Base-by-base conservation (phyloP, 129 eudicot genomes). In the Flaveria bidentis region DNA sequence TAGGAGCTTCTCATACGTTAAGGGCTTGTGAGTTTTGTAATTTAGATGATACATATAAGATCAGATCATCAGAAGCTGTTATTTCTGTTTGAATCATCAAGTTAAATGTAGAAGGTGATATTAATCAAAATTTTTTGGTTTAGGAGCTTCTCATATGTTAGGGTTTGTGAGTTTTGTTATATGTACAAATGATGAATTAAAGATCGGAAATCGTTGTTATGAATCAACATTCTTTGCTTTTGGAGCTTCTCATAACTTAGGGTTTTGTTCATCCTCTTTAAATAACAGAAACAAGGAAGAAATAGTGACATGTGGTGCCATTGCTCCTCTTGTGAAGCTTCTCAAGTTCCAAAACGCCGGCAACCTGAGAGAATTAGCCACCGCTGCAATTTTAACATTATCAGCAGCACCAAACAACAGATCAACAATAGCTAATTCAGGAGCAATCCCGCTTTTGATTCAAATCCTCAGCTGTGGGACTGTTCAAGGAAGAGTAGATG, bases 251-350 rank as follows among this genome's bases (percentile, higher is more conserved):
- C 64, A 9, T 57, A 57, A 57, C 5, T 23, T 61, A 25, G 5
- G 41, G 17, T 61, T 26, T 60, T 25, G 36, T 30, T 63, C 3
- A 63, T 63, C 52, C 17, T 26, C 16, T 8, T 68, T 18, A 30
- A 47, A n/a, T 69, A 25, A 39, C 96, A 92, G 98, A 67, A 92
- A 90, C 85, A 92, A 92, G 88, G 82, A 89, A 66, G 74, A 78
- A 50, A 90, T 92, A 30, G 96, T 87, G 22, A 70, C 87, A 23
- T 84, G 91, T 64, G 96, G 96, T 25, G 96, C 84, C 76, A 79
- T 92, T 67, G 88, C 91, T 50, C 94, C 90, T 41, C 86, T 90
- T 0, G 82, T 92, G 69, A 88, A 85, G 49, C 88, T 92, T 79
- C 88, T 92, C 46, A 83, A 79, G 65, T 60, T 78, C 51, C 87